Evolutionary conservation across 371 early-diverging fungal genomes (phyloP).

Genomic region (Choanephora cucurbitarum): DNA sequence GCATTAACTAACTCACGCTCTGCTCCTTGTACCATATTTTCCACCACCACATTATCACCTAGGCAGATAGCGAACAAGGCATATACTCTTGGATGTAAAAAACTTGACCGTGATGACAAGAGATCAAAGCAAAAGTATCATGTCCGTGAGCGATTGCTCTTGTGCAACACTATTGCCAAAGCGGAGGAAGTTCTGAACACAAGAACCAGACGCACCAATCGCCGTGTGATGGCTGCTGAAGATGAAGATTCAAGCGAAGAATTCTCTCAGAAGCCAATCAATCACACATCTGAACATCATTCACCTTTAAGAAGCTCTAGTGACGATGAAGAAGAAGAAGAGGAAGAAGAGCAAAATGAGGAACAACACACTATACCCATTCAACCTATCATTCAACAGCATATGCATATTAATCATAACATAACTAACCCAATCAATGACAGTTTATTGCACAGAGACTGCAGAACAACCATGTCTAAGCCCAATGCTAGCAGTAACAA

Average conservation of each 20-base stretch:
- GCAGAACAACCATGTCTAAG: background rate
- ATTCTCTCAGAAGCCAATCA: constrained; percentile 7
- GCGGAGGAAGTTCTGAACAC: constrained; percentile 45
- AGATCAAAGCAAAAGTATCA: constrained; percentile 37
- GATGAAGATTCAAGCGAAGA: constrained; percentile 33
- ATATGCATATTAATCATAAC: background rate
- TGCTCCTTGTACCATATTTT: constrained; percentile 26
- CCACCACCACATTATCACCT: constrained; percentile 37
- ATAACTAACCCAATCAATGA: too few relatives aligned
- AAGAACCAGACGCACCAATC: constrained; percentile 41
- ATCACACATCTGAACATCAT: constrained; percentile 8
- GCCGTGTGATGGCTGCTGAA: constrained; percentile 49
- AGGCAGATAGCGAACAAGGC: constrained; percentile 51
- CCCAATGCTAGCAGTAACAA: background rate
- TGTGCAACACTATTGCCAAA: constrained; percentile 40
- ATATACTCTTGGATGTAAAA: constrained; percentile 39
- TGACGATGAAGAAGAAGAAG: constrained; percentile 10
- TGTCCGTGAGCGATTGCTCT: constrained; percentile 42
- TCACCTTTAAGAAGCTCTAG: constrained; percentile 17
- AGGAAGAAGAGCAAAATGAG: constrained; percentile 16
- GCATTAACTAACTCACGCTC: constrained; percentile 2
- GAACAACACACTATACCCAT: constrained; percentile 3
- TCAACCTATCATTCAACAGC: background rate
- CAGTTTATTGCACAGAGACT: background rate
- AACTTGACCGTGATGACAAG: constrained; percentile 48